A percentile compares a stretch with the other conserved stretches of the same genome.
phyloP scores from a whole-genome alignment of 805 yeast genomes.

The Metschnikowia cubensis region DNA sequence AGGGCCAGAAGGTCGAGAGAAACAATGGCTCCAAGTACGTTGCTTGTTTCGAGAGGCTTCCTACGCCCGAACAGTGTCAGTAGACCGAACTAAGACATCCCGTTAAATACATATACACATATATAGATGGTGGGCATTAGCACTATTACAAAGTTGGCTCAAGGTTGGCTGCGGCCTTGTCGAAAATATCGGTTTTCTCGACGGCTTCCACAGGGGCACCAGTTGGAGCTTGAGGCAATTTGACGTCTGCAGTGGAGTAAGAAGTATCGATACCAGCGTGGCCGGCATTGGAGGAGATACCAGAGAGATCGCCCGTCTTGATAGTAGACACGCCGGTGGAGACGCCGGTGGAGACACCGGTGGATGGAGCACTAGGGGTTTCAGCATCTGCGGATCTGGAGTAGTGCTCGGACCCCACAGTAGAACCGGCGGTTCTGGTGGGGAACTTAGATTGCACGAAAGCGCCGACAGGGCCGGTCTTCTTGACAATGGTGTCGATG shows the following conservation, averaged over 20 bases:
- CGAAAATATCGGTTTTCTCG: slow-evolving; percentile 4
- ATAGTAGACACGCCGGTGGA: slow-evolving; percentile 24
- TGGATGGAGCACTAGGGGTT: slow-evolving; percentile 13
- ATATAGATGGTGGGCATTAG: background rate
- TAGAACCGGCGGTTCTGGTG: slow-evolving; percentile 67
- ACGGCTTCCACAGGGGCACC: slow-evolving; percentile 8
- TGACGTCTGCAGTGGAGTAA: slow-evolving; percentile 4
- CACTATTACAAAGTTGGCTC: slow-evolving; percentile 9
- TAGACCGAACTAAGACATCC: slow-evolving; percentile 3
- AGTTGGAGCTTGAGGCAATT: slow-evolving; percentile 41
- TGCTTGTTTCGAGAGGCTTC: slow-evolving; percentile 79
- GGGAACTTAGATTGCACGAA: slow-evolving; percentile 57
- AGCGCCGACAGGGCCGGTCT: slow-evolving; percentile 63
- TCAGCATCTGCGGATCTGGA: slow-evolving; percentile 7
- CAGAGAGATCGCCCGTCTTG: background rate
- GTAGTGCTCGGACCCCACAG: slow-evolving; percentile 43
- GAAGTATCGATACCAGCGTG: slow-evolving; percentile 2
- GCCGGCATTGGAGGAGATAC: slow-evolving; percentile 1
- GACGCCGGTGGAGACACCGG: slow-evolving; percentile 33
- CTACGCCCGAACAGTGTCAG: slow-evolving; percentile 45
- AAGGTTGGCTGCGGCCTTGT: slow-evolving; percentile 7
- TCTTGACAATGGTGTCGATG: slow-evolving; percentile 51
- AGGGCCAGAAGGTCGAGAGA: slow-evolving; percentile 93
- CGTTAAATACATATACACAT: background rate
- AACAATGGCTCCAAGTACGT: slow-evolving; percentile 83